These are phyloP conservation scores for Tricholoma matsutake DNA, from an alignment of 768 basidiomycete genomes.

Conservation along the genomic window DNA sequence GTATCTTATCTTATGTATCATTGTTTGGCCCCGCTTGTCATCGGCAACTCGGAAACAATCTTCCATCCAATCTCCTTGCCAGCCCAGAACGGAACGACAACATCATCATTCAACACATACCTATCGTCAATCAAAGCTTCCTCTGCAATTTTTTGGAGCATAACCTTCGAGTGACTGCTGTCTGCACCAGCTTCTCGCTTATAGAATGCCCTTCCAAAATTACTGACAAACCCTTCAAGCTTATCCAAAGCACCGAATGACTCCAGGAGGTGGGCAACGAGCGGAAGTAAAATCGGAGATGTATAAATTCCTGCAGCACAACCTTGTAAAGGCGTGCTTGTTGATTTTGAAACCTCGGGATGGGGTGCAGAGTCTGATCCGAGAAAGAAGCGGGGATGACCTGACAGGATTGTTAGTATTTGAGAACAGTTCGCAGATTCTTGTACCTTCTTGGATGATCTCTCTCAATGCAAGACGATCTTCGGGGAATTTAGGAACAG, in stretches of 20 bases:
- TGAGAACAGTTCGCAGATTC: not conserved
- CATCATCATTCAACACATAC: conserved; percentile 48
- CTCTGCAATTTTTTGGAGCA: conserved; percentile 40
- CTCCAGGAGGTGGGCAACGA: conserved; percentile 85
- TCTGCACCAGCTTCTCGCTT: conserved; percentile 28
- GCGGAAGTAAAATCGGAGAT: conserved; percentile 85
- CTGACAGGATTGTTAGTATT: conserved; percentile 32
- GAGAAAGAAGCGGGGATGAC: conserved; percentile 94
- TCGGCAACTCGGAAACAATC: conserved; percentile 26
- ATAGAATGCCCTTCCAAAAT: conserved; percentile 82
- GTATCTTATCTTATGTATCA: not conserved
- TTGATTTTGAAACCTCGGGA: conserved; percentile 63
- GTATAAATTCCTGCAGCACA: conserved; percentile 99
- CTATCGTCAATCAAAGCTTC: conserved; percentile 40
- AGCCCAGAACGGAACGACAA: conserved; percentile 83
- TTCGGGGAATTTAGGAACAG: conserved; percentile 93
- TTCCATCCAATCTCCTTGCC: conserved; percentile 80
- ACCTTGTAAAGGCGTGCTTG: conserved; percentile 60
- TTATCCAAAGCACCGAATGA: conserved; percentile 83
- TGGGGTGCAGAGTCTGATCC: conserved; percentile 98
- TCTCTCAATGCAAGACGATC: conserved; percentile 82
- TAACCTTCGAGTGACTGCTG: conserved; percentile 32
- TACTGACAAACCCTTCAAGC: conserved; percentile 77
- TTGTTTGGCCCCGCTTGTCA: conserved; percentile 1
- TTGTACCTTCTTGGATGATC: conserved; percentile 69